Evolutionary conservation across 2,329 filamentous ascomycete species (phyloP), one percentile per base, ranked within the genome.

Genomic region (Diaporthe humulicola): DNA sequence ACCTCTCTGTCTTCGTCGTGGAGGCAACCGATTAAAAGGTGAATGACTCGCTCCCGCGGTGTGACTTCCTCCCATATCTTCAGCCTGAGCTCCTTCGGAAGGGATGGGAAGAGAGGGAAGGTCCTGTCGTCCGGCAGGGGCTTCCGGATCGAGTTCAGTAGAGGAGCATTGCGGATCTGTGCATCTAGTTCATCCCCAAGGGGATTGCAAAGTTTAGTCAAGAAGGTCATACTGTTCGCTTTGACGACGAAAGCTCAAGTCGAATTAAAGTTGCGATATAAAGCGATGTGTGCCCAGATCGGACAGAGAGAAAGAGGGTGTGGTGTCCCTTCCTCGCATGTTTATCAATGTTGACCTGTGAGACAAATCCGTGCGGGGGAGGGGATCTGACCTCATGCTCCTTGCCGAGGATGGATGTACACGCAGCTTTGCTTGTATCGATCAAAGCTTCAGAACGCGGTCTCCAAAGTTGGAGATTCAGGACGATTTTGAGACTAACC

Each of bases 41-140:
- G 52, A 6, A 76, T 58, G 4, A 76, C 30, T 14, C 74, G 73
- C 56, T 76, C 69, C 9, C 73, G 74, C 52, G 74, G 73, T 6
- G 69, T 57, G 9, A 69, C 74, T 12, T 50, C 30, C n/a, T 76
- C 74, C 74, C 74, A 76, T 45, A 76, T 76, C 3, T 71, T 48
- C 0, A 76, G 61, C 12, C 74, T 73, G 8, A 76, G 56, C 45
- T 76, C 74, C 42, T 76, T 76, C 8, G 74, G 74, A 2, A 76
- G 38, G 6, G 12, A 52, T 4, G 73, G 30, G 61, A 76, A 76
- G 3, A 56, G 30, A 0, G 38, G 30, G n/a, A 76, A 76, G 52
- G 45, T 67, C 10, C 30, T 8, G 5, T 45, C 25, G 25, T 56
- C 36, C 4, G 42, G 10, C 4, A 28, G 19, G 7, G 25, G 17